phyloP scores from a whole-genome alignment of 169 alveolate species.

The Eimeria necatrix region DNA sequence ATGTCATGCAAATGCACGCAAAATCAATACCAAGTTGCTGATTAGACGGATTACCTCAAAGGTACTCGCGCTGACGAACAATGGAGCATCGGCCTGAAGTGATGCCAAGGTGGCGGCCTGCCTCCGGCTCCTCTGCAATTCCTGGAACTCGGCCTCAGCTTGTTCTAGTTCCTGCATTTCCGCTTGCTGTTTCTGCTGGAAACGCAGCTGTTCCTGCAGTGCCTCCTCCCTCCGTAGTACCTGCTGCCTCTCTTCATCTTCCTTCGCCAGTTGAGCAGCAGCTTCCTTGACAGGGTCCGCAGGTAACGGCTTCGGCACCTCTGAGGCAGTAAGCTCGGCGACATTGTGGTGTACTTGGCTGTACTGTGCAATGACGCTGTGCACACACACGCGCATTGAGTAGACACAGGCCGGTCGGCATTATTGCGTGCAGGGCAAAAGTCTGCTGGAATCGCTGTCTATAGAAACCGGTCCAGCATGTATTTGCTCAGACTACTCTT shows the following conservation, averaged over 20 bases:
- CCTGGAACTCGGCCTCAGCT: conserved; percentile 50
- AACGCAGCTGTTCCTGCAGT: conserved; percentile 60
- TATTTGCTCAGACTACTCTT: no score
- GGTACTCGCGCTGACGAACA: neutral
- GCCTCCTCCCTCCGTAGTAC: conserved; percentile 20
- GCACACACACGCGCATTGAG: neutral
- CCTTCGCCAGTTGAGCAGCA: conserved; percentile 44
- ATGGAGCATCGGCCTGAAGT: conserved; percentile 4
- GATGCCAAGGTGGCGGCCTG: conserved; percentile 35
- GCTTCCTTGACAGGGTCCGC: conserved; percentile 76
- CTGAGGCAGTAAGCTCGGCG: conserved; percentile 61
- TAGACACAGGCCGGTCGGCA: neutral
- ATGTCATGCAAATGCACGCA: no score
- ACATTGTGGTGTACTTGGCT: conserved; percentile 80
- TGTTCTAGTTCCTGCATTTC: conserved; percentile 59
- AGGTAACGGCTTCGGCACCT: conserved; percentile 48
- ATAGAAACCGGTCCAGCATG: no score
- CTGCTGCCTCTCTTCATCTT: conserved; percentile 16
- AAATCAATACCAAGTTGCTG: no score
- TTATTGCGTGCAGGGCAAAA: no score
- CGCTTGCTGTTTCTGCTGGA: conserved; percentile 65
- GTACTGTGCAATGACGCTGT: conserved; percentile 64
- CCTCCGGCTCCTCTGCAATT: conserved; percentile 17
- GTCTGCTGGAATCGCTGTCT: no score
- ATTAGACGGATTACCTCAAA: neutral